Conservation (phyloP, 257 asterid species). For the Anisodus acutangulus region DNA sequence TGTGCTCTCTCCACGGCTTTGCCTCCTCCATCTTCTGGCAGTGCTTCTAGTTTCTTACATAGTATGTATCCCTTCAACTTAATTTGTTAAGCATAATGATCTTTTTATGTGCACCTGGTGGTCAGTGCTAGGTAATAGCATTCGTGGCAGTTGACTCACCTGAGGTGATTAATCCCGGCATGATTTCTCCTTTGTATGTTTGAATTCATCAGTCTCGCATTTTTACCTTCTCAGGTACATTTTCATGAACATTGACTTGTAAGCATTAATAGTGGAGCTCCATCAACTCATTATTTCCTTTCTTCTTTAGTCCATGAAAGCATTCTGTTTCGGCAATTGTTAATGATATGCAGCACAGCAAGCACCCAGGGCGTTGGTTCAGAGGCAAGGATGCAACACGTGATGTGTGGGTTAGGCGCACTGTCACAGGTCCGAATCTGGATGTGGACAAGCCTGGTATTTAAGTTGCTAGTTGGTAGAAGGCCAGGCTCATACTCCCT, state of each 20-base stretch:
- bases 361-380: too few species aligned
- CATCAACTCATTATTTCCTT: background rate
- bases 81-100: background rate
- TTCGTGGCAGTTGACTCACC: conserved; percentile 65
- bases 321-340: background rate
- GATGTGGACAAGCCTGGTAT: too few species aligned
- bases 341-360: background rate
- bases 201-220: background rate
- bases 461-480: too few species aligned
- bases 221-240: background rate
- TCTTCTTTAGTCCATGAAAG: background rate
- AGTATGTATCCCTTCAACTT: conserved; percentile 18
- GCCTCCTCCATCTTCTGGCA: conserved; percentile 19
- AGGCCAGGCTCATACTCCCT: too few species aligned
- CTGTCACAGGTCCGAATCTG: too few species aligned
- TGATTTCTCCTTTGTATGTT: conserved; percentile 38
- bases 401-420: too few species aligned
- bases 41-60: conserved; percentile 1
- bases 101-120: conserved; percentile 69
- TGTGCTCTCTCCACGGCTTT: conserved; percentile 26
- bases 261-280: background rate
- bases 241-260: background rate
- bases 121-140: conserved; percentile 53
- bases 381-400: too few species aligned
- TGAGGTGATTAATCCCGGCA: conserved; percentile 66